Base-by-base conservation (phyloP, 805 yeast species). In the Lipomyces sp. region DNA sequence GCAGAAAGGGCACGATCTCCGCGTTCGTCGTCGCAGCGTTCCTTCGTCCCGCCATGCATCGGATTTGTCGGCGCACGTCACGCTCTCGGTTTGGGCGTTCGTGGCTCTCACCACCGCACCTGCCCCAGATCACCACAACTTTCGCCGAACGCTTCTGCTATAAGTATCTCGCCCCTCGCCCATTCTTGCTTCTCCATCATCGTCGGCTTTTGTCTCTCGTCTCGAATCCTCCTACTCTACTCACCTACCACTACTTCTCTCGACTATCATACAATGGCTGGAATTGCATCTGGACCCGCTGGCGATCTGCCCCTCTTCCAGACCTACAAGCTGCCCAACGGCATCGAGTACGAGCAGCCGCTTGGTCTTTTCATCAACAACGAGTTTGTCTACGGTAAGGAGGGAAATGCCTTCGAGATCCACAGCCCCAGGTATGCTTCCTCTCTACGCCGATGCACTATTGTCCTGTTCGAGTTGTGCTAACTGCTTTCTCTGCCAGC, bases 341-440 rank as follows among this genome's bases (percentile, higher is more conserved):
- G 95, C 38, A 70, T 73, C 44, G 70, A 74, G 33, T 85, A 83
- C 67, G 81, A 80, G 46, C 93, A 86, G 75, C 90, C 95, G 59
- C 79, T 86, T 16, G 95, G 95, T 58, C 72, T 84, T 62, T 86
- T 84, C 74, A 86, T 86, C 68, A 82, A 84, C 73, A 84, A 84
- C 68, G 82, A 85, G 68, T 84, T 83, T 66, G 86, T 82, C 32
- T 68, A 74, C 41, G 77, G 88, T 23, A 70, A 74, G 61, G 77
- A 74, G 53, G 77, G 75, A 58, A 77, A 79, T 66, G 80, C 83
- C 19, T 76, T 84, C 58, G 82, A 66, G 58, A 86, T 82, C 32
- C 65, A 81, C 55, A 60, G 63, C 53, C 65, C 65, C 31, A 42
- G 61, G 51, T 54, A 34, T 11, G 51, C 34, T 6, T 6, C 10